Evolutionary conservation across 352 stramenopile genomes (phyloP), one percentile per base, ranked within the genome.

Genomic region (Peronospora farinosa): DNA sequence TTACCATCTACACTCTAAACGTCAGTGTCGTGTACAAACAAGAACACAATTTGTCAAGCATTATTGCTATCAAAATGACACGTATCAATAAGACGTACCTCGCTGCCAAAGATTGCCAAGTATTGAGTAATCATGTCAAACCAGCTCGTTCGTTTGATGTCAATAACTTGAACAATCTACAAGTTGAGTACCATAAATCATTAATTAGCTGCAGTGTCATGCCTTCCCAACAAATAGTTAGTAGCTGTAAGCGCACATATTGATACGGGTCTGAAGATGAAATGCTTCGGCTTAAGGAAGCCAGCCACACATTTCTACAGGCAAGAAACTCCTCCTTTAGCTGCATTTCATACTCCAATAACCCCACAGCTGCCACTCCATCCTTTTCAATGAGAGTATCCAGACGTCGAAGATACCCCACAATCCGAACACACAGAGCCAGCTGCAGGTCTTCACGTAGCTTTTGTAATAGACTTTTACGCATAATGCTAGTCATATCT

Each of bases 111-210:
- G 50, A 95, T 95, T 7, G 85, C 85, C 38, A 81, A 92, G 61
- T 94, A 95, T 51, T 95, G 85, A 7, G 84, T 95, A 44, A 95
- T 88, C 67, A 92, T 81, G 39, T 95, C 84, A 48, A 95, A 95
- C 85, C 83, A 94, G 59, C 81, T 93, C 39, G 85, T 87, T 25
- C 85, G 70, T 59, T 92, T 93, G 30, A 86, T 71, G 46, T 95
- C 85, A 45, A 94, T 90, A 17, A 94, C 48, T 83, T 92, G 78
- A 25, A 91, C 75, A 17, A 83, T 79, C 80, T 94, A 56, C 36
- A 57, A 4, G 5, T 31, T 25, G 16, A 37, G 23, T 17, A 23
- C 16, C 16, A 17, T 9, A 38, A 42, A 28, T 30, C 17, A 23
- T 49, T 15, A 66, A 35, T 21, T 31, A 32, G 21, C 5, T 16